These are phyloP conservation scores for Didymella sp. DNA, from an alignment of 2,329 filamentous ascomycete species.

Conservation along the genomic window DNA sequence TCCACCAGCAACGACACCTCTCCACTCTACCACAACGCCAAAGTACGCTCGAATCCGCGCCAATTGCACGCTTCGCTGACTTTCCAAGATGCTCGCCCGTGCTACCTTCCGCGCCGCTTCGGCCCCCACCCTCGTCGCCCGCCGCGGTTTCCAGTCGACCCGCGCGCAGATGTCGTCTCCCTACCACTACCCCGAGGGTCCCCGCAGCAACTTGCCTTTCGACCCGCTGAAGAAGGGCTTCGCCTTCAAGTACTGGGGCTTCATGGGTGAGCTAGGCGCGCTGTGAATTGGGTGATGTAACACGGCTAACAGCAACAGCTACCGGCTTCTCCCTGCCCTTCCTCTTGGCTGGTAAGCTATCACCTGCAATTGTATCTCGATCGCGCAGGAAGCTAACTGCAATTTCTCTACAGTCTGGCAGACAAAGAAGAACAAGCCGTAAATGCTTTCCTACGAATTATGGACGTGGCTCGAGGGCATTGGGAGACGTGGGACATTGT, in stretches of 20 bases:
- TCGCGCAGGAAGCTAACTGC: slow-evolving; percentile 29
- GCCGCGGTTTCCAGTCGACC: slow-evolving; percentile 93
- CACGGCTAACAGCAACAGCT: slow-evolving; percentile 56
- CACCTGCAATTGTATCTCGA: not conserved
- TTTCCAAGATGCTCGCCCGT: slow-evolving; percentile 77
- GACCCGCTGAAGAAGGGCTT: slow-evolving; percentile 93
- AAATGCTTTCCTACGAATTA: slow-evolving; percentile 24
- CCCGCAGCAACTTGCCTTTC: slow-evolving; percentile 94
- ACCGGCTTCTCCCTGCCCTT: slow-evolving; percentile 67
- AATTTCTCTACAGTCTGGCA: slow-evolving; percentile 64
- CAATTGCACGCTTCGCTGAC: slow-evolving; percentile 48
- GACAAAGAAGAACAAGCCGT: slow-evolving; percentile 66
- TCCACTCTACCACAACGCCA: slow-evolving; percentile 38
- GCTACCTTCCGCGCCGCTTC: slow-evolving; percentile 67
- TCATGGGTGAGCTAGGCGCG: slow-evolving; percentile 66
- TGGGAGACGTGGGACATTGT: slow-evolving; percentile 34
- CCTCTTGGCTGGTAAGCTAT: slow-evolving; percentile 66
- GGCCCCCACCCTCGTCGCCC: slow-evolving; percentile 71
- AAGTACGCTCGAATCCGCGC: slow-evolving; percentile 33
- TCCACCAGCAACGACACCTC: slow-evolving; percentile 31
- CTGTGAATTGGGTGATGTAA: slow-evolving; percentile 8
- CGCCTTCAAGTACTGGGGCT: slow-evolving; percentile 79
- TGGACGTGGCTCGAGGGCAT: slow-evolving; percentile 27
- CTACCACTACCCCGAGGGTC: slow-evolving; percentile 98
- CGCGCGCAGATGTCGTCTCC: slow-evolving; percentile 84